A percentile compares a stretch with the other conserved stretches of the same genome.
Conservation (phyloP, 2,329 filamentous ascomycete genomes). For the Berkeleyomyces rouxiae region DNA sequence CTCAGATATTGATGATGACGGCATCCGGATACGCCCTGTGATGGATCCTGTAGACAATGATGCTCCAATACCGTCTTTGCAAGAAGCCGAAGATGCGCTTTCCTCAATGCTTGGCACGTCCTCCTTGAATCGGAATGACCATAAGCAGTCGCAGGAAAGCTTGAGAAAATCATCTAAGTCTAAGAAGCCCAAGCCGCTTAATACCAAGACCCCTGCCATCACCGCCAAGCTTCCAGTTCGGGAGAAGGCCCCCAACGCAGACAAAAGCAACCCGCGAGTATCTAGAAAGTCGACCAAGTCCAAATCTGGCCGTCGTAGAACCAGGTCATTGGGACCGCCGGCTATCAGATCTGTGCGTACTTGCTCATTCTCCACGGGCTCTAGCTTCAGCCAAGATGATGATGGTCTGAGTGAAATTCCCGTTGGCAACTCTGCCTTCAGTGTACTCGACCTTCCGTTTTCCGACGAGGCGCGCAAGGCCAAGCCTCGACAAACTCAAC, state of each 20-base stretch:
- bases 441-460: slow-evolving; percentile 40
- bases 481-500: slow-evolving; percentile 19
- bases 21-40: slow-evolving; percentile 17
- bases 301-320: slow-evolving; percentile 5
- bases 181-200: neutral
- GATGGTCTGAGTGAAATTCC: slow-evolving; percentile 33
- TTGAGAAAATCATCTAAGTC: neutral
- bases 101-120: slow-evolving; percentile 17
- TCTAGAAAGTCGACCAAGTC: neutral
- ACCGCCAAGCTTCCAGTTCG: neutral
- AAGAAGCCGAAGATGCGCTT: slow-evolving; percentile 17
- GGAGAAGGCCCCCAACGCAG: neutral
- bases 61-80: neutral
- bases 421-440: slow-evolving; percentile 50
- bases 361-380: slow-evolving; percentile 16
- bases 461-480: slow-evolving; percentile 28
- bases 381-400: slow-evolving; percentile 21
- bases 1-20: slow-evolving; percentile 17
- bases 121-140: slow-evolving; percentile 25
- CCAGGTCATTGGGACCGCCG: slow-evolving; percentile 10
- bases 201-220: neutral
- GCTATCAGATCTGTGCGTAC: slow-evolving; percentile 9
- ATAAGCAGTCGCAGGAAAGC: slow-evolving; percentile 13
- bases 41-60: neutral
- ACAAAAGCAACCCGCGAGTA: neutral